Conservation (phyloP, 768 basidiomycete species). For the Filobasidium wieringae region DNA sequence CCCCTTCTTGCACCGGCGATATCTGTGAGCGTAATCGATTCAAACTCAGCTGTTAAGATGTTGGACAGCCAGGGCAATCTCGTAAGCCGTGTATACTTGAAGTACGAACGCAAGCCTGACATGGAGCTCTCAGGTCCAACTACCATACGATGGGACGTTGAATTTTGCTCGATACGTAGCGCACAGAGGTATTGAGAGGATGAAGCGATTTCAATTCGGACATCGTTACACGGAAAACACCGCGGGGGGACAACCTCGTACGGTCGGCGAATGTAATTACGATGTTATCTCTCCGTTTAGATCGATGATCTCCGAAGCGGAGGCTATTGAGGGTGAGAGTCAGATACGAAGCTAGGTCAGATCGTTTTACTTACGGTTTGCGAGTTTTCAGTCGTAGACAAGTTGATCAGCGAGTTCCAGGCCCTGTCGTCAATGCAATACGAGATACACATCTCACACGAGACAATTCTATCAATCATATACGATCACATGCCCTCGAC, state of each 20-base stretch:
- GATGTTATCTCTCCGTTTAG: conserved; percentile 34
- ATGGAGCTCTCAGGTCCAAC: conserved; percentile 24
- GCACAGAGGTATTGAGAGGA: conserved; percentile 29
- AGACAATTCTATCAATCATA: conserved; percentile 11
- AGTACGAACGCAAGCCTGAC: no score
- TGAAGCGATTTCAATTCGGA: conserved; percentile 36
- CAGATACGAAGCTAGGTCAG: no score
- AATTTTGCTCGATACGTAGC: conserved; percentile 30
- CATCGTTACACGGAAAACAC: conserved; percentile 21
- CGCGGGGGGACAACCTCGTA: conserved; percentile 29
- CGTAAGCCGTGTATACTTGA: background rate
- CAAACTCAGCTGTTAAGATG: conserved; percentile 56
- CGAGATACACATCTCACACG: conserved; percentile 34
- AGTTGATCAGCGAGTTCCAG: conserved; percentile 33
- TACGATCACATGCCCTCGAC: background rate
- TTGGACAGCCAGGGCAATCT: conserved; percentile 50
- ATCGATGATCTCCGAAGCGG: conserved; percentile 29
- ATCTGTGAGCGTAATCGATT: conserved; percentile 50
- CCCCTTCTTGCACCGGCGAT: conserved; percentile 60
- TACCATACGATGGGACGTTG: conserved; percentile 28
- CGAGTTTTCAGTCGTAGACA: conserved; percentile 31
- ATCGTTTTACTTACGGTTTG: no score
- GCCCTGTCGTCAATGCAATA: conserved; percentile 26
- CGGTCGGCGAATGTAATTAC: conserved; percentile 28
- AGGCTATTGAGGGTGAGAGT: conserved; percentile 7